Evolutionary conservation across 768 basidiomycete species (phyloP).

Genomic region (Naganishia randhawae): DNA sequence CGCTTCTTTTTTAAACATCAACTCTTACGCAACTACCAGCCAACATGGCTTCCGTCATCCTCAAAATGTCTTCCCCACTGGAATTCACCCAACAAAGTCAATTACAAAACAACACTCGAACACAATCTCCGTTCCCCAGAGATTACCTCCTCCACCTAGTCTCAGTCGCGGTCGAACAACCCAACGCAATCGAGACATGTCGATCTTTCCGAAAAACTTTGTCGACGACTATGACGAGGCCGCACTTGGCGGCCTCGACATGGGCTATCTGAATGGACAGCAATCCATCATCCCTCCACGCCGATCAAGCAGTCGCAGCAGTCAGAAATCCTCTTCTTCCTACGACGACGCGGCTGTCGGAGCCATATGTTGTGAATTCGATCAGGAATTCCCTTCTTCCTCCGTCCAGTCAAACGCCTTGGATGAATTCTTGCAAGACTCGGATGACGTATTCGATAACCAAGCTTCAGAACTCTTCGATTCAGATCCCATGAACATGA

Average conservation of each 20-base stretch:
- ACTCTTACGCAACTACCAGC: not conserved
- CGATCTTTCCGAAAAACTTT: constrained; percentile 21
- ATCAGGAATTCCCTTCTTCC: not conserved
- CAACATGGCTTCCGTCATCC: constrained; percentile 24
- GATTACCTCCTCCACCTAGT: constrained; percentile 4
- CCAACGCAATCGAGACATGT: constrained; percentile 12
- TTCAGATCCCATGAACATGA: constrained; percentile 3
- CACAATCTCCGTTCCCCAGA: constrained; percentile 16
- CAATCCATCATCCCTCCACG: not conserved
- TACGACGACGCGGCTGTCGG: constrained; percentile 19
- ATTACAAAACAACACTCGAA: not conserved
- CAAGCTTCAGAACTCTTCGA: not conserved
- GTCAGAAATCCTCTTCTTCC: constrained; percentile 14
- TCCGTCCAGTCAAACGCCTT: constrained; percentile 1
- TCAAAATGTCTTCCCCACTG: constrained; percentile 10
- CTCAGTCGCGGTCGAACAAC: constrained; percentile 15
- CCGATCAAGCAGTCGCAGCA: constrained; percentile 22
- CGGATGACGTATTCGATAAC: not conserved
- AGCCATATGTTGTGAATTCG: constrained; percentile 15
- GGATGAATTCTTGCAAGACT: constrained; percentile 11
- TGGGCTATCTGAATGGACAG: constrained; percentile 5
- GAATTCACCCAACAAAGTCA: not conserved
- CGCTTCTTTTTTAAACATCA: not conserved
- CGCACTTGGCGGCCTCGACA: not conserved
- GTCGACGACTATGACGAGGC: constrained; percentile 23